Base-by-base conservation (phyloP, 2,329 filamentous ascomycete genomes). In the Aspergillus ruber region DNA sequence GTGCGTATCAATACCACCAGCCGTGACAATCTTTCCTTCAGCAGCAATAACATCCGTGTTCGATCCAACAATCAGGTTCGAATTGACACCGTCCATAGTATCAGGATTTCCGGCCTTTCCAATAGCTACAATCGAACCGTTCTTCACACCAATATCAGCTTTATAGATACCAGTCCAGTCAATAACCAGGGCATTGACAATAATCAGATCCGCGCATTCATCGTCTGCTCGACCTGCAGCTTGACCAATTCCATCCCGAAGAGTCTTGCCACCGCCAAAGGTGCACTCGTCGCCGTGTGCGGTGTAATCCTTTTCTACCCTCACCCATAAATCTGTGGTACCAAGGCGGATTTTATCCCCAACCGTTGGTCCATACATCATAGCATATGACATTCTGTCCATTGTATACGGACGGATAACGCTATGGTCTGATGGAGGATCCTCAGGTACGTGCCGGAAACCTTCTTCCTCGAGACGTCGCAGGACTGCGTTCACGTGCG, bases 31-130 rank as follows among this genome's bases (percentile, higher is more conserved):
- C 69, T 86, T 86, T 56, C 85, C 81, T 69, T 95, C 90, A 10
- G 81, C 89, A 17, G 90, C 88, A 62, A 95, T 82, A 17, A 95
- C 87, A 73, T 95, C 90, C 0, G 90, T 95, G 59, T 85, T 87
- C 56, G 83, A 85, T 8, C 90, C 90, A 8, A 95, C 81, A 1
- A 93, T 73, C 82, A 95, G 82, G 45, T 81, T 77, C 0, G 80
- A 73, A 47, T 83, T 75, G 4, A 95, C 87, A 8, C 86, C 86
- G 23, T 90, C 85, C 90, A 95, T 95, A 44, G 93, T 82, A 67
- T 95, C 90, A 23, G 90, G 90, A 60, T 95, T 95, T 8, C 90
- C 90, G 7, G 90, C 88, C 70, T 95, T 95, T 49, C 90, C 90
- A 56, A 95, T 90, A 1, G 82, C 90, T 18, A 85, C 83, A 58